Base-by-base conservation (phyloP, 2,329 filamentous ascomycete species). In the Phyllachora maydis region DNA sequence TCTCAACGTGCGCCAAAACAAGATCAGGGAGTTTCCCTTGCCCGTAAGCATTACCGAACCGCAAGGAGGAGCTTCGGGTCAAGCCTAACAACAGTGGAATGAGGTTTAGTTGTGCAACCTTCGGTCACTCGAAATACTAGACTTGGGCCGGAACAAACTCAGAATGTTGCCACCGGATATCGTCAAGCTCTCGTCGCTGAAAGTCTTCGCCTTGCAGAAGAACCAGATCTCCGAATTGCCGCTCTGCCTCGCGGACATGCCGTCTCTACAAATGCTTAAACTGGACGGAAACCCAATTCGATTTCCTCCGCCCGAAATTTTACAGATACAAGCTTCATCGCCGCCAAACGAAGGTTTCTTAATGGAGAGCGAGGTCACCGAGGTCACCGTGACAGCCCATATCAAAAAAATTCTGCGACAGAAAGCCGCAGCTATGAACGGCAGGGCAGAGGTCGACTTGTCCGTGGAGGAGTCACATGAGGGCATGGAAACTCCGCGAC, bases 141-240 rank as follows among this genome's bases (percentile, higher is more conserved):
- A 95, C 49, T 61, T 95, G 26, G 83, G 82, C 43, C 68, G 78
- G 36, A 95, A 95, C 43, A 79, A 75, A 43, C 69, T 95, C 30
- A 65, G 64, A 22, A 54, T 64, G 7, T 60, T 95, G 2, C 82
- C 85, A 0, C 65, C 72, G 22, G 75, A 83, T 25, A 77, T 93
- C 30, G 66, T 65, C 29, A 79, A 71, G 39, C 56, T 95, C 37
- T 72, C 71, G 4, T 91, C 79, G 2, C 54, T 95, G 32, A 90
- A 91, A 41, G 83, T 93, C 10, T 57, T 95, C 26, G 83, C 82
- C 3, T 64, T 93, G 17, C 75, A 78, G 35, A 78, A 77, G 41
- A 93, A 93, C 43, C 67, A 74, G 29, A 79, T 95, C 35, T 71
- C 79, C 32, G 73, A 83, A 35, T 54, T 95, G 11, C 85, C 85